Base-by-base conservation (phyloP, 495 filamentous ascomycete species). In the Hypomontagnella submonticulosa region DNA sequence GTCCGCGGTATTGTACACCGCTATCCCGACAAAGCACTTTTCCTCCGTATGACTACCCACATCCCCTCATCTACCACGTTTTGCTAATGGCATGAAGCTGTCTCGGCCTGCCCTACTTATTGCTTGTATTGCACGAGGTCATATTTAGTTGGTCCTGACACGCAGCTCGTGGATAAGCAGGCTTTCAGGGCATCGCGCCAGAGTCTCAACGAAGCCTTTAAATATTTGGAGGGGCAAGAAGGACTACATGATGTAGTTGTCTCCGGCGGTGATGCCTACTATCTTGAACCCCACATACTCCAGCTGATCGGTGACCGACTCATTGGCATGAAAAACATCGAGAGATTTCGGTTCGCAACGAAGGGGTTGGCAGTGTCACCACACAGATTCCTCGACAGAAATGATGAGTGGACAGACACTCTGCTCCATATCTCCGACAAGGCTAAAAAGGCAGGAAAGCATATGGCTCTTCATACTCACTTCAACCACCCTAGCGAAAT, bases 401-500 rank as follows among this genome's bases (percentile, higher is more conserved):
- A 71, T 0, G 85, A 87, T 63, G 61, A 46, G n/a, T 88, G 85
- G 85, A 75, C 79, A 18, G 67, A 78, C 0, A 71, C 82, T 16
- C 54, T 88, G 32, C 73, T 87, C n/a, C 68, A 63, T 13, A 46
- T 87, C 15, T 76, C 79, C 3, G 75, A 82, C 48, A 70, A 75
- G 55, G 84, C 80, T 15, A 75, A 78, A 23, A 63, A 55, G 44
- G 69, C 79, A 10, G 84, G 84, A 8, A 88, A 87, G 66, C 76
- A 80, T n/a, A 78, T 88, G 49, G 83, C 83, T 12, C 63, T 84
- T 50, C 86, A 88, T 61, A 88, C 86, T 0, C 86, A 88, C 69
- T 85, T 88, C 74, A 87, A 88, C 60, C 83, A 87, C 54, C 79
- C 82, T 10, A 76, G 77, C 49, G 86, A 88, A 70, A 83, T 87